Conservation (phyloP, 2,329 filamentous ascomycete species). For the Grosmannia clavigera region DNA sequence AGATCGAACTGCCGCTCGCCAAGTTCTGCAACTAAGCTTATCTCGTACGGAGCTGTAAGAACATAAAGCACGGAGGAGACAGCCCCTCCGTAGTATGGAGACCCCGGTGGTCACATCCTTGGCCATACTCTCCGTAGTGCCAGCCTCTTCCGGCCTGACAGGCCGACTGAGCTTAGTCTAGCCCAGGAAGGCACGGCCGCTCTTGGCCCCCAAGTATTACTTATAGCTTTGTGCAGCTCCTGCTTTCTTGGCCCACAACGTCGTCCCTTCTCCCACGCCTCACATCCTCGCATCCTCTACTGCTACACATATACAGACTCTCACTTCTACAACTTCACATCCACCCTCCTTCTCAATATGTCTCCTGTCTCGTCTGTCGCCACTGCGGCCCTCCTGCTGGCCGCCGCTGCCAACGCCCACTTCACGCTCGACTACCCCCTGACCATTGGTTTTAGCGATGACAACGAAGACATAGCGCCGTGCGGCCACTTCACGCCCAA, state of each 20-base stretch:
- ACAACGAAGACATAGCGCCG: conserved; percentile 31
- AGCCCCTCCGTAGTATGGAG: too few species aligned
- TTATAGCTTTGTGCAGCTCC: background rate
- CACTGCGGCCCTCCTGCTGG: conserved; percentile 23
- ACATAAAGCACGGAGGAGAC: too few species aligned
- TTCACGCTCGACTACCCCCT: conserved; percentile 38
- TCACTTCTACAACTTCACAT: background rate
- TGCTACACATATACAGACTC: background rate
- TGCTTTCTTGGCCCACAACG: background rate
- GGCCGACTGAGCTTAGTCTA: too few species aligned
- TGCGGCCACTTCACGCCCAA: conserved; percentile 42
- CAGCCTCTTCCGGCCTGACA: too few species aligned
- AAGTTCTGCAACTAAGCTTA: too few species aligned
- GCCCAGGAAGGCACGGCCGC: too few species aligned
- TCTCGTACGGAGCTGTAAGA: too few species aligned
- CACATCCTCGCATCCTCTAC: background rate
- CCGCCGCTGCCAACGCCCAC: conserved; percentile 34
- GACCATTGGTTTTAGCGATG: conserved; percentile 36
- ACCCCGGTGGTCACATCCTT: too few species aligned
- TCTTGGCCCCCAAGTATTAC: background rate
- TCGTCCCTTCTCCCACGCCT: background rate
- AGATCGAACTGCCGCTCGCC: too few species aligned
- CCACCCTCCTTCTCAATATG: conserved; percentile 17
- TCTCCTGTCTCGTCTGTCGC: conserved; percentile 22
- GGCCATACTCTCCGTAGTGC: too few species aligned